A percentile compares a stretch with the other conserved stretches of the same genome.
These are phyloP conservation scores for Suhomyces kilbournensis DNA, from an alignment of 805 yeast species.

Conservation along the genomic window DNA sequence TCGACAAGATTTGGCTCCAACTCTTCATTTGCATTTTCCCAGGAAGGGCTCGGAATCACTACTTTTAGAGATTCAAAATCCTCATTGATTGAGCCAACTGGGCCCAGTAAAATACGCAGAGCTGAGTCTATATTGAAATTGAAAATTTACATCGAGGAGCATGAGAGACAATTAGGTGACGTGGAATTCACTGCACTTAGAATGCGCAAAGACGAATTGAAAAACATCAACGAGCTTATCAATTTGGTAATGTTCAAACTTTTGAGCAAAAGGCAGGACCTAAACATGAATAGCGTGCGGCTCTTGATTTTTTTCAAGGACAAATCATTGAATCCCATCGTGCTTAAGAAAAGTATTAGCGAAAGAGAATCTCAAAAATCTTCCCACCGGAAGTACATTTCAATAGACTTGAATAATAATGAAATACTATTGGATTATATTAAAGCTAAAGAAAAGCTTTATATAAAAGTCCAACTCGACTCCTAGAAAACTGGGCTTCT, in stretches of 20 bases:
- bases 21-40: not conserved
- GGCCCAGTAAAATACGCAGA: not conserved
- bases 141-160: constrained; percentile 8
- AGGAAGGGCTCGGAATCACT: not conserved
- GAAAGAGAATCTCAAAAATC: constrained; percentile 2
- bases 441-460: constrained; percentile 17
- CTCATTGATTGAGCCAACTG: not conserved
- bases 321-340: constrained; percentile 15
- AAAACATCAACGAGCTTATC: constrained; percentile 15
- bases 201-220: constrained; percentile 15
- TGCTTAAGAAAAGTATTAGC: constrained; percentile 11
- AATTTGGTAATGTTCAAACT: constrained; percentile 15
- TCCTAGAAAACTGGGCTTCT: not conserved
- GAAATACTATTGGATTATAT: constrained; percentile 22
- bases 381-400: not conserved
- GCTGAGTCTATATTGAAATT: constrained; percentile 1
- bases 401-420: constrained; percentile 6
- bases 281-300: constrained; percentile 12
- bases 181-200: constrained; percentile 6
- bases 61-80: not conserved
- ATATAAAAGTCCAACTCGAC: constrained; percentile 15
- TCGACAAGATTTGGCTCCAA: not conserved
- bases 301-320: constrained; percentile 17
- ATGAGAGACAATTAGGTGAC: not conserved
- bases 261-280: constrained; percentile 12